Evolutionary conservation across 495 filamentous ascomycete genomes (phyloP).

Genomic region (Xylaria venustula): DNA sequence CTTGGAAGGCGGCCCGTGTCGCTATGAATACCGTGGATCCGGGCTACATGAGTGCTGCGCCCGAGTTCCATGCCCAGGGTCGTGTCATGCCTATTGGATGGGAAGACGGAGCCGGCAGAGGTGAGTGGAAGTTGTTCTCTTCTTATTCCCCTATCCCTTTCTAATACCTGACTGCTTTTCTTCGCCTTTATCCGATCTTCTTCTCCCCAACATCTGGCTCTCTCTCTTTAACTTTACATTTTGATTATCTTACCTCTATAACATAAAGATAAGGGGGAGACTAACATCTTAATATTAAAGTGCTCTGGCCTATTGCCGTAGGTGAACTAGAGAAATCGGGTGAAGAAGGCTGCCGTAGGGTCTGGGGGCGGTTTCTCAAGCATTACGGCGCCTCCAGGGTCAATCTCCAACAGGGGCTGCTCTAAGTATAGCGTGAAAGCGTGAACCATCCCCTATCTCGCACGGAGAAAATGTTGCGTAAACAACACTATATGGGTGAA

Average conservation of each 20-base stretch:
- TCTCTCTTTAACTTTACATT: no score
- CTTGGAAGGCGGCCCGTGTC: slow-evolving; percentile 37
- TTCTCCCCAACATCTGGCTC: no score
- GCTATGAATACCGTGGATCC: slow-evolving; percentile 52
- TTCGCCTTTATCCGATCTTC: background rate
- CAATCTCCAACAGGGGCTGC: slow-evolving; percentile 1
- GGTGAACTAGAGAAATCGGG: slow-evolving; percentile 33
- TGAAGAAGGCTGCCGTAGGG: slow-evolving; percentile 10
- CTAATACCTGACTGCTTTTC: background rate
- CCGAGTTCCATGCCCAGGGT: slow-evolving; percentile 30
- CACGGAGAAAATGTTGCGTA: no score
- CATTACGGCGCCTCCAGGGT: slow-evolving; percentile 34
- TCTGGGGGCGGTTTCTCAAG: slow-evolving; percentile 49
- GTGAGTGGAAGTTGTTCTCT: background rate
- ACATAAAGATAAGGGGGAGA: background rate
- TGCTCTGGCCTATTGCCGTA: slow-evolving; percentile 46
- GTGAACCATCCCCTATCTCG: background rate
- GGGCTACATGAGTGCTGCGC: slow-evolving; percentile 49
- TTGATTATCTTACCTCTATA: background rate
- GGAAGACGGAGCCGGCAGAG: slow-evolving; percentile 47
- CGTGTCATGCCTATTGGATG: slow-evolving; percentile 42
- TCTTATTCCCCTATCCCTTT: background rate
- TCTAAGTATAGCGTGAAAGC: background rate
- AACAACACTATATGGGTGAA: no score
- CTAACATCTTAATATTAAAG: slow-evolving; percentile 9